Conservation (phyloP, 352 stramenopile genomes). For the Phytophthora pini region DNA sequence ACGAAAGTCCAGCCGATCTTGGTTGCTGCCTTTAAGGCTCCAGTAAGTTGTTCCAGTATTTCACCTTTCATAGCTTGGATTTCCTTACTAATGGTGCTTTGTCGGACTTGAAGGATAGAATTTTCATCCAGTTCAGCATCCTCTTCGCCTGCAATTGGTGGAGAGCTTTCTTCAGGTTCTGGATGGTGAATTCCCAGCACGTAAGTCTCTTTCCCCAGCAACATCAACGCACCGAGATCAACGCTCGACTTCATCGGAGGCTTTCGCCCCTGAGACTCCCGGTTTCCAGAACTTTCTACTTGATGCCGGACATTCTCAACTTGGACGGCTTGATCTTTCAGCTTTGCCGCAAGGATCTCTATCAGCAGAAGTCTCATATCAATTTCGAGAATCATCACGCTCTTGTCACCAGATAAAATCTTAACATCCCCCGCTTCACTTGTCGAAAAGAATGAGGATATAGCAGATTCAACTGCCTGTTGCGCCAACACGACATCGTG, state of each 20-base stretch:
- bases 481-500: slow-evolving; percentile 40
- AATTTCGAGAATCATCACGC: slow-evolving; percentile 59
- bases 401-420: slow-evolving; percentile 48
- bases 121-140: slow-evolving; percentile 13
- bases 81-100: slow-evolving; percentile 16
- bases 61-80: slow-evolving; percentile 55
- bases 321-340: slow-evolving; percentile 39
- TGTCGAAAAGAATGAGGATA: slow-evolving; percentile 50
- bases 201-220: slow-evolving; percentile 33
- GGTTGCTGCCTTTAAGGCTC: slow-evolving; percentile 40
- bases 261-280: neutral
- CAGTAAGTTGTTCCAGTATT: slow-evolving; percentile 48
- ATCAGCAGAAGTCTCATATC: slow-evolving; percentile 58
- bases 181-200: slow-evolving; percentile 48
- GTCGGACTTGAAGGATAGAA: slow-evolving; percentile 1
- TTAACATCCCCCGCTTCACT: slow-evolving; percentile 25
- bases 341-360: slow-evolving; percentile 48
- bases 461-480: slow-evolving; percentile 31
- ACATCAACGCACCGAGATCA: slow-evolving; percentile 31
- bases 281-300: slow-evolving; percentile 11
- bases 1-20: slow-evolving; percentile 67
- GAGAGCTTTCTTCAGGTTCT: neutral
- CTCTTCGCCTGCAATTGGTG: neutral
- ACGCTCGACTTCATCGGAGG: neutral
- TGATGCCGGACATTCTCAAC: slow-evolving; percentile 18